Base-by-base conservation (phyloP, 352 stramenopile species). In the Pythium guiyangense region DNA sequence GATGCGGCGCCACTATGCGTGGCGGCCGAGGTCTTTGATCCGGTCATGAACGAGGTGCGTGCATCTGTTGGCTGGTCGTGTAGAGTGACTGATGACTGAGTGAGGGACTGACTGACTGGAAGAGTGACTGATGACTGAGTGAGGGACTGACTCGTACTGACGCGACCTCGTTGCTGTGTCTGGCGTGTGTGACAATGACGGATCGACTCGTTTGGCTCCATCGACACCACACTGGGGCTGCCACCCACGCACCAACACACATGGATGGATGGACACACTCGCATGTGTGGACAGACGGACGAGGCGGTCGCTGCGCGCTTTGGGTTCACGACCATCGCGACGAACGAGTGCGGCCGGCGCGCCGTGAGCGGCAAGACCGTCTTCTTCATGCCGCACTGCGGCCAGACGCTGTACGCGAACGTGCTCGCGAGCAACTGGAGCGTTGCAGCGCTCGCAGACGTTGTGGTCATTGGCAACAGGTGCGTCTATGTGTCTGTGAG, bases 341-440 rank as follows among this genome's bases (percentile, higher is more conserved):
- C 72, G 20, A 94, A 95, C 55, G 79, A 92, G 61, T 69, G 82
- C 40, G n/a, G 77, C 1, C n/a, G n/a, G n/a, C n/a, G 9, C n/a
- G n/a, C n/a, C n/a, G n/a, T n/a, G n/a, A n/a, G n/a, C n/a, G n/a
- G n/a, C n/a, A n/a, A n/a, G n/a, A 96, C 87, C 4, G 72, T 97
- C 14, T 97, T 96, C 54, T 97, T 94, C 71, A 97, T 97, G 89
- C 90, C 90, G 14, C 90, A 97, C 60, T 97, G 90, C 54, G 80
- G 82, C 22, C 79, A 84, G 46, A 66, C 63, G 49, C 72, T 97
- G 18, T 97, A 97, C 67, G 67, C 93, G 66, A 97, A 97, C 63
- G 76, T 97, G 18, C 62, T 97, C 14, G 76, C 77, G 47, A 78
- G 78, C 54, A 96, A 97, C 59, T 95, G 84, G 81, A 65, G 65